Conservation (phyloP, 1,284 basidiomycete species). For the Hemileia vastatrix region DNA sequence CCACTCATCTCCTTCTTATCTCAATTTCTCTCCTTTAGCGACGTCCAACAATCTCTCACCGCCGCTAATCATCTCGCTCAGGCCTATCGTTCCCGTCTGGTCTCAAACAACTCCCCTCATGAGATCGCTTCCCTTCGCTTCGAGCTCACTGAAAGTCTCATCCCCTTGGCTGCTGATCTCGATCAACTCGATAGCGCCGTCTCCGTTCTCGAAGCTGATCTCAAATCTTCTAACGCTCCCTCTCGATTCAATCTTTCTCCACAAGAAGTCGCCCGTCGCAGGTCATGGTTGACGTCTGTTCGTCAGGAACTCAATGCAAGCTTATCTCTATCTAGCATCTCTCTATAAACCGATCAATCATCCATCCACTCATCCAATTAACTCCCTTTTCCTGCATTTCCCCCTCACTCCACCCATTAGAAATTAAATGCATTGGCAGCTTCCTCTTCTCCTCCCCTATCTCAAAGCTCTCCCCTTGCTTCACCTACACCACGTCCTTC, state of each 20-base stretch:
- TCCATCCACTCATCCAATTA: not conserved
- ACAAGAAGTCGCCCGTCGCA: slow-evolving; percentile 4
- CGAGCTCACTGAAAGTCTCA: slow-evolving; percentile 6
- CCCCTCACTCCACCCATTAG: too few species aligned
- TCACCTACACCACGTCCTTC: too few species aligned
- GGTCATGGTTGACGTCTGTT: slow-evolving; percentile 2
- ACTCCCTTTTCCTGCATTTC: too few species aligned
- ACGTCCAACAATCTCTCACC: too few species aligned
- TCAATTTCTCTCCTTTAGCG: too few species aligned
- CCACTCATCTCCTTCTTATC: too few species aligned
- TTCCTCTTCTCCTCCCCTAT: not conserved
- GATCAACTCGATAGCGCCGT: slow-evolving; percentile 13
- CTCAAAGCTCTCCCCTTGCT: too few species aligned
- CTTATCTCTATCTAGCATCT: not conserved
- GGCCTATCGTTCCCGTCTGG: too few species aligned
- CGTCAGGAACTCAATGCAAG: not conserved
- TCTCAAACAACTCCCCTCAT: too few species aligned
- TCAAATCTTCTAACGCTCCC: not conserved
- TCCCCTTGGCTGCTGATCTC: slow-evolving; percentile 4
- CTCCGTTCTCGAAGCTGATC: slow-evolving; percentile 7
- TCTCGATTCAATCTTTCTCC: slow-evolving; percentile 8
- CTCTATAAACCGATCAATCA: not conserved
- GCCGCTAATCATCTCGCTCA: too few species aligned
- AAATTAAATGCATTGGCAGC: not conserved
- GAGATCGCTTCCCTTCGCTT: not conserved